phyloP scores from a whole-genome alignment of 116 monocot genomes.

The Papilionanthe hybrid region DNA sequence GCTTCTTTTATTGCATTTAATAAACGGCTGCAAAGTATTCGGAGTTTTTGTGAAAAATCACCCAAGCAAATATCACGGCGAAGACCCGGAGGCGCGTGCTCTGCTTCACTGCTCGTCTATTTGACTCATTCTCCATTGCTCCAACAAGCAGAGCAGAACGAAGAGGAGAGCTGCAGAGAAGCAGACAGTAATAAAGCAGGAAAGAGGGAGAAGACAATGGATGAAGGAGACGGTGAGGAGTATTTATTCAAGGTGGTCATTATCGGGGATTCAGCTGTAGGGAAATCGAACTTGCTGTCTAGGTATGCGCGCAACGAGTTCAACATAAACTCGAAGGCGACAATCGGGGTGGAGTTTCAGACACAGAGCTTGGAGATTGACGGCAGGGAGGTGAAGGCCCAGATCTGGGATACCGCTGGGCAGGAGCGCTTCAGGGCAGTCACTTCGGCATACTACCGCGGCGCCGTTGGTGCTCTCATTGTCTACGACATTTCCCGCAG shows the following conservation, averaged over 20 bases:
- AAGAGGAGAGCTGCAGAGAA: neutral
- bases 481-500: slow-evolving; percentile 6
- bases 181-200: neutral
- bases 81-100: neutral
- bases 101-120: neutral
- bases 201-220: neutral
- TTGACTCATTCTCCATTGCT: neutral
- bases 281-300: slow-evolving; percentile 73
- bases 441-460: slow-evolving; percentile 6
- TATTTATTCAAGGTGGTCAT: slow-evolving; percentile 80
- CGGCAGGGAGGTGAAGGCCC: slow-evolving; percentile 69
- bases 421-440: slow-evolving; percentile 73
- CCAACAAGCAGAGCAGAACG: neutral
- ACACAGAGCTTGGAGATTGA: slow-evolving; percentile 66
- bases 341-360: slow-evolving; percentile 94
- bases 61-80: neutral
- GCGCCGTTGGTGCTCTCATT: slow-evolving; percentile 1
- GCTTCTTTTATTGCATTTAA: too few relatives aligned
- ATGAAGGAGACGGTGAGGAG: slow-evolving; percentile 40
- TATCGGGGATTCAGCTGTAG: slow-evolving; percentile 81
- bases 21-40: too few relatives aligned
- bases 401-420: slow-evolving; percentile 91
- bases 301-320: slow-evolving; percentile 78
- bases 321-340: slow-evolving; percentile 73
- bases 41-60: too few relatives aligned